phyloP scores from a whole-genome alignment of 345 rosid genomes.

The Dipteronia sinensis region DNA sequence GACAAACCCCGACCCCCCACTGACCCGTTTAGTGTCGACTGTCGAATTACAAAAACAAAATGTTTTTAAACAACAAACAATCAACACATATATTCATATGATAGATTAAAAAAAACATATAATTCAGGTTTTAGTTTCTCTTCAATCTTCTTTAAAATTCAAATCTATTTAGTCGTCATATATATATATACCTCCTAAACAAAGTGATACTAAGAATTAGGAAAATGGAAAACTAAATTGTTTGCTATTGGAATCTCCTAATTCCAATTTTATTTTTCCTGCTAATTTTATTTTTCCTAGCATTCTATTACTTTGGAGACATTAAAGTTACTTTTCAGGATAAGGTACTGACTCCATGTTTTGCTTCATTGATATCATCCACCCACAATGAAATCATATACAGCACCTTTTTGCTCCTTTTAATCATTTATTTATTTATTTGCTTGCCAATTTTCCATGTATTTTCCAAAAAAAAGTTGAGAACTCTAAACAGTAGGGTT shows the following conservation, averaged over 20 bases:
- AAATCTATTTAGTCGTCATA: too few species aligned
- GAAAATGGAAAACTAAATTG: neutral
- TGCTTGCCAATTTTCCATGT: neutral
- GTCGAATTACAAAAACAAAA: too few species aligned
- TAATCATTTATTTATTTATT: neutral
- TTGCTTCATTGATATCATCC: constrained; percentile 3
- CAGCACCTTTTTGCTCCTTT: neutral
- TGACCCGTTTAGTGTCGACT: too few species aligned
- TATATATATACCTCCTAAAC: too few species aligned
- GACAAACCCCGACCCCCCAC: too few species aligned
- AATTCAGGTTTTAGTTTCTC: too few species aligned
- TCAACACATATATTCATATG: too few species aligned
- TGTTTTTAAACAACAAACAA: too few species aligned
- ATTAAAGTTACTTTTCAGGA: neutral
- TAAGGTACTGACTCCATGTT: neutral
- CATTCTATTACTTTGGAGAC: neutral
- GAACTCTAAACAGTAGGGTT: neutral
- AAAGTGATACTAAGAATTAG: neutral
- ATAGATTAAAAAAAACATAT: too few species aligned
- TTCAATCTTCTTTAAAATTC: too few species aligned
- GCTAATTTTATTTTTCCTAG: neutral
- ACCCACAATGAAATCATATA: too few species aligned
- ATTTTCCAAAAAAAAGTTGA: neutral
- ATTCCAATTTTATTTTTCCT: neutral
- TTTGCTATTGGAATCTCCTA: neutral